phyloP scores from a whole-genome alignment of 768 basidiomycete species.

The Mycena latifolia region DNA sequence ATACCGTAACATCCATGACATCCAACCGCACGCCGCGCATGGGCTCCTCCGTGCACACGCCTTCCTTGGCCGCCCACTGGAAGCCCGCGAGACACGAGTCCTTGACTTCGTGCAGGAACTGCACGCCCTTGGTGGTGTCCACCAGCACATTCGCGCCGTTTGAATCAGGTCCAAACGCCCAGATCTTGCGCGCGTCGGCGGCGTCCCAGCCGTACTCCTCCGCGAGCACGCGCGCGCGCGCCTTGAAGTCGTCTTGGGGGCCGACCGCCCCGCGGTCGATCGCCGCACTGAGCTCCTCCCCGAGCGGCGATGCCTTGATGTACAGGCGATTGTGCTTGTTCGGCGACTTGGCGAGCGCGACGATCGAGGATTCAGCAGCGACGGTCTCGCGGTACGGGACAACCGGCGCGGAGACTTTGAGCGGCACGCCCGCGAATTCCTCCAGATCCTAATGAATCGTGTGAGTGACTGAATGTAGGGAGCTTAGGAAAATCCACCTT shows the following conservation, averaged over 20 bases:
- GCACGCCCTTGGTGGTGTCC: constrained; percentile 98
- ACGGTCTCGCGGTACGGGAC: constrained; percentile 99
- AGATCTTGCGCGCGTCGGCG: constrained; percentile 98
- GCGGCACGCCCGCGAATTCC: constrained; percentile 99
- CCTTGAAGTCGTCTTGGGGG: constrained; percentile 97
- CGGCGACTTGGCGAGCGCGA: constrained; percentile 98
- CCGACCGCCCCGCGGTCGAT: constrained; percentile 89
- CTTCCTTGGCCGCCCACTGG: constrained; percentile 99
- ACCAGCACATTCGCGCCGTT: constrained; percentile 96
- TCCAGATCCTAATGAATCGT: constrained; percentile 81
- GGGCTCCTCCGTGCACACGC: constrained; percentile 95
- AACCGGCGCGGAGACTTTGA: constrained; percentile 97
- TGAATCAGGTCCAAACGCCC: constrained; percentile 99
- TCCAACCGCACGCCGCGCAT: constrained; percentile 99
- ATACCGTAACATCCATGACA: constrained; percentile 92
- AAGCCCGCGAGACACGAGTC: constrained; percentile 98
- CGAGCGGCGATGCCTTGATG: constrained; percentile 91
- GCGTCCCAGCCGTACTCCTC: constrained; percentile 99
- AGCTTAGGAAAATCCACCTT: constrained; percentile 70
- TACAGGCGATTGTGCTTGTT: constrained; percentile 99
- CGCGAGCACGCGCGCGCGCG: constrained; percentile 93
- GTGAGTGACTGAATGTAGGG: background rate
- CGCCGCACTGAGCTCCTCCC: constrained; percentile 92
- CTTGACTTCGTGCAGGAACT: constrained; percentile 99
- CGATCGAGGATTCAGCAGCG: constrained; percentile 92